Base-by-base conservation (phyloP, 805 yeast species). In the Schizosaccharomyces octosporus region DNA sequence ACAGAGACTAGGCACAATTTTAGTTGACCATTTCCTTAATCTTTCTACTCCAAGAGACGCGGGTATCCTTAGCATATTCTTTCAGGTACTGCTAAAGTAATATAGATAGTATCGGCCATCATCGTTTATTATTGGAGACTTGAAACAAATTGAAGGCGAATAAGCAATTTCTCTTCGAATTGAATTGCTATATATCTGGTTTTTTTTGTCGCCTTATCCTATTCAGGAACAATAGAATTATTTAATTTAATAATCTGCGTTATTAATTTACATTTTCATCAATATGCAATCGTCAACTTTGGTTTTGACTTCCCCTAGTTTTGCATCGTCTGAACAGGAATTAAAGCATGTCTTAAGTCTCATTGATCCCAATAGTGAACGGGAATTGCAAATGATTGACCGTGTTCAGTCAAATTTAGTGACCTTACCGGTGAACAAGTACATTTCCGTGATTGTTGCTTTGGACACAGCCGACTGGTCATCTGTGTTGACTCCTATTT, bases 311-410 rank as follows among this genome's bases (percentile, higher is more conserved):
- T 51, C 57, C 15, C 57, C 57, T 17, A 29, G 36, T 29, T 51
- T 24, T 29, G 57, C 57, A 4, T 21, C 57, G 13, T 19, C 21
- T 9, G 57, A 51, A 29, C 19, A 21, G 36, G n/a, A 21, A 17
- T 51, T 51, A 13, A 29, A 45, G 27, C 21, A 45, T 19, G 51
- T 45, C 27, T 45, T 45, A 2, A 24, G 27, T 24, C 51, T 29
- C 27, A 51, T 29, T 11, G 57, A 51, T 51, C n/a, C 31, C 36
- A 39, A 29, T 39, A 17, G 27, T 24, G 19, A 21, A 17, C 21
- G 57, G 13, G 57, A 61, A 7, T 61, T 64, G 41, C 64, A 63
- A 36, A 63, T 63, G 64, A 48, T 63, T 15, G 64, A 63, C 29
- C 63, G 64, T 7, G 63, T 63, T 27, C 57, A 45, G 17, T 36